Base-by-base conservation (phyloP, 2,329 filamentous ascomycete species). In the Tolypocladium tundrense region DNA sequence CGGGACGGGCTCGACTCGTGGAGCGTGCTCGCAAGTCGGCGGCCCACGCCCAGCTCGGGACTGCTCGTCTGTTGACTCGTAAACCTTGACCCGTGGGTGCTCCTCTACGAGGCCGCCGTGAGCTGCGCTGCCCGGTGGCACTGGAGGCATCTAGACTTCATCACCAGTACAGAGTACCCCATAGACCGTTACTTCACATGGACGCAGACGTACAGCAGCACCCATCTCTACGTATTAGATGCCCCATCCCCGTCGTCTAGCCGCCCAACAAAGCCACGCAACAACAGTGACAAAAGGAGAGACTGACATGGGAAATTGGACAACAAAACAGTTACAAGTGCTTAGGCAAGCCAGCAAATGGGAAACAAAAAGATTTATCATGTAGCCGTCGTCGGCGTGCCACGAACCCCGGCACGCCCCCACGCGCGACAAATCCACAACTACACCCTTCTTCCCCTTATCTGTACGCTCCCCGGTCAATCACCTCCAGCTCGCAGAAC, bases 291-390 rank as follows among this genome's bases (percentile, higher is more conserved):
- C 31, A 51, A 35, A 16, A 7, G 48, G 4, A 21, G 19, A 45
- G 13, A 33, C 19, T 39, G 14, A 24, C 24, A 19, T 39, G 5
- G 27, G 21, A n/a, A 21, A 50, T 2, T 19, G 24, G 24, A 14
- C 51, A 55, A 45, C 19, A n/a, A 43, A 57, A 42, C 21, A 39
- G 37, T 24, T 14, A 52, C 42, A 40, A 7, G 31, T 27, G 31
- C 27, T 41, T 35, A 35, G 45, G 14, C 1, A 54, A 50, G 37
- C 40, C 21, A 16, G 2, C 10, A 55, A 43, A 43, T 21, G 27
- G 21, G 13, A 52, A 76, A 74, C 66, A 69, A 75, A 72, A 76
- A 75, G 69, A 76, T 77, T 70, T 75, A 77, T 76, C 70, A 75
- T 75, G 73, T 75, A 75, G 71, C 69, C 69, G 69, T 74, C 72